phyloP scores from a whole-genome alignment of 148 eudicot species.

The Linanthus parryae region DNA sequence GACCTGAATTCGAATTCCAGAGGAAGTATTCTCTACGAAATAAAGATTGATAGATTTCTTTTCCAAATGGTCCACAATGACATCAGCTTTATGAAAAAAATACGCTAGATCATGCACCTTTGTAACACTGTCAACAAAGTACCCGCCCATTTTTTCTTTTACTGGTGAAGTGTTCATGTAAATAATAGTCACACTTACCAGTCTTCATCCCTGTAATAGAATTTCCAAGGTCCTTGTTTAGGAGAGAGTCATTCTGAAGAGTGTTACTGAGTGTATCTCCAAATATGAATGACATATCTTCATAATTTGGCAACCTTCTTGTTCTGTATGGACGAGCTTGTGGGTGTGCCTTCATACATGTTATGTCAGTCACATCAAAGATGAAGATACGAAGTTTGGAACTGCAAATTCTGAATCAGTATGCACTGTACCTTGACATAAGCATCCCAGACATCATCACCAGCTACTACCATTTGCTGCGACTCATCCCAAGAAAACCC shows the following conservation, averaged over 20 bases:
- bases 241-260: constrained; percentile 12
- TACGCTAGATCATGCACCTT: no score
- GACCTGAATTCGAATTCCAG: no score
- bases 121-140: no score
- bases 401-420: background rate
- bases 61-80: no score
- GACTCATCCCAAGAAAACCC: constrained; percentile 33
- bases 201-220: constrained; percentile 12
- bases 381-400: background rate
- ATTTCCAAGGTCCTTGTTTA: constrained; percentile 16
- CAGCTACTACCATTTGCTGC: constrained; percentile 22
- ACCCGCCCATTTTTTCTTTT: no score
- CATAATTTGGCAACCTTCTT: constrained; percentile 20
- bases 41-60: no score
- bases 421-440: constrained; percentile 25
- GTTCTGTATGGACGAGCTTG: constrained; percentile 21
- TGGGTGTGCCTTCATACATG: constrained; percentile 22
- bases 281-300: constrained; percentile 19
- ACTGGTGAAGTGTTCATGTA: no score
- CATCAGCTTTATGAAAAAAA: no score
- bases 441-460: constrained; percentile 28
- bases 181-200: no score
- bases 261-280: constrained; percentile 12
- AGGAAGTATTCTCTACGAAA: no score
- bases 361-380: background rate